Evolutionary conservation across 768 basidiomycete species (phyloP), one percentile per base, ranked within the genome.

Genomic region (Leccinellum rugosiceps): DNA sequence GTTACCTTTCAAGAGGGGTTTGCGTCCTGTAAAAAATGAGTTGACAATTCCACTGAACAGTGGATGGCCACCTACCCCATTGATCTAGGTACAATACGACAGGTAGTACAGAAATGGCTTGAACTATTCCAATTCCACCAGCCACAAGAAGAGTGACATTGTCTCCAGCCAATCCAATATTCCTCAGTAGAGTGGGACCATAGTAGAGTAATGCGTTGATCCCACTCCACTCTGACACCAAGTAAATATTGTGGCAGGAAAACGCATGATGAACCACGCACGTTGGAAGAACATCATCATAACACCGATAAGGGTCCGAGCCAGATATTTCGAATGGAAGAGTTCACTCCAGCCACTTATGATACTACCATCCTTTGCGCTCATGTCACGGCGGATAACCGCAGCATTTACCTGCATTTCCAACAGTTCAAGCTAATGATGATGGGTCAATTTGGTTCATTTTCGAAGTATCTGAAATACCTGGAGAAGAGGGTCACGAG

Each of bases 131-230:
- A 61, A 92, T 84, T 0, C 90, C 88, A 23, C 91, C 91, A 0
- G 88, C 81, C 3, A 87, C 84, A n/a, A 90, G 62, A 0, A 92
- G 76, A 1, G 83, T 79, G 8, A 82, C 77, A 0, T 76, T 79
- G 57, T 85, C 82, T 17, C 86, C 85, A 21, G 75, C 73, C 26
- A 92, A 58, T 4, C 88, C 90, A 45, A 92, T 77, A 50, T 76
- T 83, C 31, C 69, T 78, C 47, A 92, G 80, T 3, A 93, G 76
- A 0, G 83, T 84, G 1, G 91, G 91, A 1, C 90, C 90, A 62
- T 91, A 93, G 64, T 92, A 93, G 8, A 92, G 75, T 31, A 93
- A 68, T 10, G 91, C 90, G 65, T 92, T 93, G 60, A 92, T 93
- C 2, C 91, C 91, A 57, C 84, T 87, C 91, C 91, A 92, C 74